Evolutionary conservation across 108 stramenopile genomes (phyloP), one percentile per base, ranked within the genome.

Genomic region (Seminavis robusta): DNA sequence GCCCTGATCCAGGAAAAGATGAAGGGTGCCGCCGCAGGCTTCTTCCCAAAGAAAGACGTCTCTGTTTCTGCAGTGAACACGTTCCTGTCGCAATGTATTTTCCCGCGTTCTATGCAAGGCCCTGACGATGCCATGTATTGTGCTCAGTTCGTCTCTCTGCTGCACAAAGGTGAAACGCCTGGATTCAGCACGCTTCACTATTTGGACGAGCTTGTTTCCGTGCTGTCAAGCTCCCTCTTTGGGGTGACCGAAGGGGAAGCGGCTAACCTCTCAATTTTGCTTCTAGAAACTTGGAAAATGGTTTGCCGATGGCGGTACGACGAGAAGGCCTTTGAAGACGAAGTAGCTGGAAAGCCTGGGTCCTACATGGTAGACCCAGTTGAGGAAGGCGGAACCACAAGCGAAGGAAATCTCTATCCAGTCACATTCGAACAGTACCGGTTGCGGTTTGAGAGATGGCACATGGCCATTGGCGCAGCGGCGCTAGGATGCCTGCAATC

Each of bases 71-170:
- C 67, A 13, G 66, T 77, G 24, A 54, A 67, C 21, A 62, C 72
- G 1, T 87, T 94, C 34, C 59, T 94, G 24, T 65, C 72, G 1
- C 49, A 66, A 57, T 95, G 94, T 64, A 52, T 92, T 15, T 88
- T 72, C 59, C 91, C 88, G 3, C 59, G 94, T 4, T 77, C 77
- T 48, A 31, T 80, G 15, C 57, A 75, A 26, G 83, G 75, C 45
- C 94, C 94, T 7, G 94, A 92, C 48, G 92, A 95, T 55, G 81
- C 94, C 30, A 63, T 88, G 36, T 95, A 75, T 61, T 91, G 83
- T 44, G 80, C 88, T 7, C 73, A 67, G 20, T 90, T 95, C 52
- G 56, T 83, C 0, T 70, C 65, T 45, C 60, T 84, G 21, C 73
- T 95, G 15, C 94, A 95, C 71, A 59, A 56, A 28, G 62, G 86